Conservation (phyloP, 495 filamentous ascomycete genomes). For the Pyrenula massariospora region DNA sequence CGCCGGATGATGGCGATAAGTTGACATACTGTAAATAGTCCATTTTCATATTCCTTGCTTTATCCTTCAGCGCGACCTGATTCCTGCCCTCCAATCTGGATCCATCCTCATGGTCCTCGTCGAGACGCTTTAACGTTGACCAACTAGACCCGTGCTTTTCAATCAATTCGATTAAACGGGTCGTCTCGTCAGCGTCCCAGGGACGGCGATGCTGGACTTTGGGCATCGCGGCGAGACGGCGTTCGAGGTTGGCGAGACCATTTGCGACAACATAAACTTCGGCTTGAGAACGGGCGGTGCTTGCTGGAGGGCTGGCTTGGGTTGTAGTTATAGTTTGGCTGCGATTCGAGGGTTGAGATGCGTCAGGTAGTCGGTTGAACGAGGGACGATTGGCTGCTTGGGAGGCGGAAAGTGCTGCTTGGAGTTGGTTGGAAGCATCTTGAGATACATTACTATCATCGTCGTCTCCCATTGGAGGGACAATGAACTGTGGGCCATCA, state of each 20-base stretch:
- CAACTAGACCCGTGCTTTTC: neutral
- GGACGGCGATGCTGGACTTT: neutral
- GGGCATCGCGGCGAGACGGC: too few relatives aligned
- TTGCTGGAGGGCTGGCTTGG: neutral
- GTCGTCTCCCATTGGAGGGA: too few relatives aligned
- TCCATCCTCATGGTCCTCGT: neutral
- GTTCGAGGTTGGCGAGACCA: neutral
- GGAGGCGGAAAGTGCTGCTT: neutral
- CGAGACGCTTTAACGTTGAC: neutral
- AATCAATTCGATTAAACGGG: neutral
- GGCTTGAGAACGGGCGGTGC: neutral
- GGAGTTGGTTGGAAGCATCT: too few relatives aligned
- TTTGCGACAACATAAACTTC: neutral
- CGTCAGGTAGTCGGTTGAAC: neutral
- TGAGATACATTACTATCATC: too few relatives aligned
- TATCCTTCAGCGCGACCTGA: neutral
- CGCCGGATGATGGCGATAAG: too few relatives aligned
- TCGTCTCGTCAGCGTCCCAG: neutral
- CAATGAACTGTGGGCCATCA: neutral
- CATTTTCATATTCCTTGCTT: neutral
- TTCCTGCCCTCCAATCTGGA: neutral
- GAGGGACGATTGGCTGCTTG: neutral
- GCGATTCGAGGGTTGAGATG: neutral
- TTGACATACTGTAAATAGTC: neutral
- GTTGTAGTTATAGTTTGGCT: too few relatives aligned